Evolutionary conservation across 2,329 filamentous ascomycete genomes (phyloP).

Genomic region (Pseudogymnoascus destructans): DNA sequence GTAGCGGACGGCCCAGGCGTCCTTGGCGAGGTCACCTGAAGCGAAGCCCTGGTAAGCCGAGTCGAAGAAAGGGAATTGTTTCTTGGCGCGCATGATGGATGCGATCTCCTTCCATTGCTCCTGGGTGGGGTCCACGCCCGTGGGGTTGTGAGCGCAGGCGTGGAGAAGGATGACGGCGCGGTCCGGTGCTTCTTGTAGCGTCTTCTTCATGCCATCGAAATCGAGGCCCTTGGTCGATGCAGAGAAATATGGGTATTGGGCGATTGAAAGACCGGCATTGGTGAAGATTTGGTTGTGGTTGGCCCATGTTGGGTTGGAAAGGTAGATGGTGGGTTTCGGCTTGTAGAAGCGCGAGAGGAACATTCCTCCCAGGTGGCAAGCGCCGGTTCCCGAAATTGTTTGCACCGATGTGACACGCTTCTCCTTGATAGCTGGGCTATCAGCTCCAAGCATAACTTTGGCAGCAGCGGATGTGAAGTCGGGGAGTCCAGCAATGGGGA

Average conservation of each 20-base stretch:
- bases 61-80: slow-evolving; percentile 97
- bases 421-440: slow-evolving; percentile 71
- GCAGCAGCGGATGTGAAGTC: slow-evolving; percentile 82
- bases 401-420: slow-evolving; percentile 73
- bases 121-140: slow-evolving; percentile 84
- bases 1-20: slow-evolving; percentile 86
- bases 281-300: slow-evolving; percentile 98
- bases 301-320: slow-evolving; percentile 93
- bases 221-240: slow-evolving; percentile 81
- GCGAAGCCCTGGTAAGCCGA: slow-evolving; percentile 96
- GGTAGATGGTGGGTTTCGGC: slow-evolving; percentile 63
- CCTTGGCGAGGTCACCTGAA: slow-evolving; percentile 71
- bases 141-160: slow-evolving; percentile 95
- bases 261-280: slow-evolving; percentile 69
- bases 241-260: slow-evolving; percentile 88
- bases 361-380: slow-evolving; percentile 81
- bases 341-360: slow-evolving; percentile 90
- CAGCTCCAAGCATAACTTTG: slow-evolving; percentile 70
- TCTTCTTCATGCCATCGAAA: slow-evolving; percentile 71
- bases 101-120: slow-evolving; percentile 94
- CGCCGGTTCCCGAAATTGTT: slow-evolving; percentile 94
- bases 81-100: slow-evolving; percentile 57
- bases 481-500: slow-evolving; percentile 80
- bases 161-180: slow-evolving; percentile 83
- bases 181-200: slow-evolving; percentile 58